Percentiles rank a stretch among this genome's conserved stretches.
Evolutionary conservation across 2,329 filamentous ascomycete species (phyloP).

Genomic region (Sporothrix protearum): DNA sequence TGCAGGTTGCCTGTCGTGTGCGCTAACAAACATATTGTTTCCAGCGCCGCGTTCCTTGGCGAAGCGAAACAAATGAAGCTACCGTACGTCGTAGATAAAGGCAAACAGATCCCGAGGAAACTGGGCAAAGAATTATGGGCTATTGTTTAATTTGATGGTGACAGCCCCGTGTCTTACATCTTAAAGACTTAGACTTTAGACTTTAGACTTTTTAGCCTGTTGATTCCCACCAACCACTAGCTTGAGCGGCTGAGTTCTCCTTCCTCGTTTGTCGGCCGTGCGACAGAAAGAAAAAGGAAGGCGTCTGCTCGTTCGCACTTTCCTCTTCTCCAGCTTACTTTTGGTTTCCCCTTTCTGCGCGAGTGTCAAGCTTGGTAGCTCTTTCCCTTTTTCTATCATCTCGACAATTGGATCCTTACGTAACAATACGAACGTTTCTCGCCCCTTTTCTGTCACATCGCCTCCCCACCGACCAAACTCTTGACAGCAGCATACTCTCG

Average conservation of each 20-base stretch:
- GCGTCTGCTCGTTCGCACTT: not conserved
- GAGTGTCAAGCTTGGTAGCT: not conserved
- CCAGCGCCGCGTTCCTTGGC: constrained; percentile 4
- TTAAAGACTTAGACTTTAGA: too few species aligned
- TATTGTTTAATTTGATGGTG: not conserved
- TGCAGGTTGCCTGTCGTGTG: not conserved
- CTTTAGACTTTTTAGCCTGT: too few species aligned
- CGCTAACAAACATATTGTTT: constrained; percentile 5
- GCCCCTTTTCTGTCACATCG: not conserved
- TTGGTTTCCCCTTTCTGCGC: not conserved
- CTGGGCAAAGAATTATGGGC: not conserved
- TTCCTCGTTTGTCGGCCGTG: not conserved
- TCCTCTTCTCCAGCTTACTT: not conserved
- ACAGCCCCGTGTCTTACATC: not conserved
- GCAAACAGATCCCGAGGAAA: not conserved
- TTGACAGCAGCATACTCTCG: too few species aligned
- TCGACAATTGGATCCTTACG: not conserved
- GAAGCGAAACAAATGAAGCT: not conserved
- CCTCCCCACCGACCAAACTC: not conserved
- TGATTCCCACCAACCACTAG: not conserved
- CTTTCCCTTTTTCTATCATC: not conserved
- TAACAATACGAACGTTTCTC: not conserved
- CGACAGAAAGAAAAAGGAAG: not conserved
- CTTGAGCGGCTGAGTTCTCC: not conserved
- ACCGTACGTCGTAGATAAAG: too few species aligned